Conservation (phyloP, 2,329 filamentous ascomycete species). For the Corinectria fuckeliana region DNA sequence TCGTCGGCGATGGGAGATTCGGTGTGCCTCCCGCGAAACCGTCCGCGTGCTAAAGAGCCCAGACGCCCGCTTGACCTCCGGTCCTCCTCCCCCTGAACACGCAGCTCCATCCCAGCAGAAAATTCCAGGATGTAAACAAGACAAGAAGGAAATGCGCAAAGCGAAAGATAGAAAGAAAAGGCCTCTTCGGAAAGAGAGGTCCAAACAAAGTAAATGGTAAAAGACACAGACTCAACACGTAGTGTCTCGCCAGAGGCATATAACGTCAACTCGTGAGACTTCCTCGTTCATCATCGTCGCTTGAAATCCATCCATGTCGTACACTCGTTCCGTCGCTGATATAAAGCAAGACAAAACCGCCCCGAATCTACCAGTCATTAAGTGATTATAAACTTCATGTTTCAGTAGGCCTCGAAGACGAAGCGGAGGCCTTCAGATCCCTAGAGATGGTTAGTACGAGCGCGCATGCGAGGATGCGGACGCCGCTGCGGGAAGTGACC, state of each 20-base stretch:
- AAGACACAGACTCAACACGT: not conserved
- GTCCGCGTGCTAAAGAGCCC: too few species aligned
- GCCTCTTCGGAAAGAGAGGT: not conserved
- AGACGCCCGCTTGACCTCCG: not conserved
- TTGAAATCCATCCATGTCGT: slow-evolving; percentile 11
- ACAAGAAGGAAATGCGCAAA: not conserved
- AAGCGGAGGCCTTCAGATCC: slow-evolving; percentile 45
- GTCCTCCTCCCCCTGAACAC: slow-evolving; percentile 4
- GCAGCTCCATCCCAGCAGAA: not conserved
- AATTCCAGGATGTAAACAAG: not conserved
- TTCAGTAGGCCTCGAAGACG: slow-evolving; percentile 40
- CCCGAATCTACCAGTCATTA: slow-evolving; percentile 18
- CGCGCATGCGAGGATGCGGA: not conserved
- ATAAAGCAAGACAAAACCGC: slow-evolving; percentile 19
- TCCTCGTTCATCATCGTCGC: slow-evolving; percentile 10
- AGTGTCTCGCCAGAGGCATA: slow-evolving; percentile 1
- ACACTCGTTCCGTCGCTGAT: slow-evolving; percentile 2
- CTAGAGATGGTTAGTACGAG: slow-evolving; percentile 26
- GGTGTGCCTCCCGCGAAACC: slow-evolving; percentile 6
- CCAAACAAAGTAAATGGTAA: not conserved
- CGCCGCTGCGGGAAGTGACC: not conserved
- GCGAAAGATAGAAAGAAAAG: too few species aligned
- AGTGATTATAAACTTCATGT: slow-evolving; percentile 4
- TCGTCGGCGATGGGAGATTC: slow-evolving; percentile 21
- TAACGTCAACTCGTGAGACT: slow-evolving; percentile 13